phyloP scores from a whole-genome alignment of 345 rosid genomes.

The Hypericum perforatum region DNA sequence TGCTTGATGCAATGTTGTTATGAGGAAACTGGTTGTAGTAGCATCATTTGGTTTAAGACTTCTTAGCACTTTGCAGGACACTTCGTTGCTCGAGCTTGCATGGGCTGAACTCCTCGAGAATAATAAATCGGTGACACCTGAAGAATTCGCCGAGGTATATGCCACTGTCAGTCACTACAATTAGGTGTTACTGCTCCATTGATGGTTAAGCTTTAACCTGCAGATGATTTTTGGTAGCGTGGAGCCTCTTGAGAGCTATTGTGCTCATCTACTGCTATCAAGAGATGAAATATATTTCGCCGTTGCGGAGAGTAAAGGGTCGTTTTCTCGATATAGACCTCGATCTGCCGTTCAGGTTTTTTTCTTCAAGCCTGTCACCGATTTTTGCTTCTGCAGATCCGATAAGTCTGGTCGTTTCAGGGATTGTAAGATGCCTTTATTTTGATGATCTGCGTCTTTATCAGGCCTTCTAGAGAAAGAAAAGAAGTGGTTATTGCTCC shows the following conservation, averaged over 20 bases:
- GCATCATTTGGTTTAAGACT: conserved; percentile 1
- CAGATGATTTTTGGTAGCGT: conserved; percentile 80
- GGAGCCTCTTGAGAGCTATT: conserved; percentile 83
- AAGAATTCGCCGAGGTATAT: conserved; percentile 86
- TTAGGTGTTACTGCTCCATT: conserved; percentile 14
- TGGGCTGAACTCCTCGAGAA: conserved; percentile 91
- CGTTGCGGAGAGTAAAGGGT: conserved; percentile 60
- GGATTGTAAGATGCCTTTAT: no score
- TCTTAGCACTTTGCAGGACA: conserved; percentile 44
- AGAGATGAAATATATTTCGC: conserved; percentile 75
- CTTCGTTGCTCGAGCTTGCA: conserved; percentile 79
- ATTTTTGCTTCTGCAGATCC: neutral
- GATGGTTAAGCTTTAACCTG: conserved; percentile 24
- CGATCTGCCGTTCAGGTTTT: conserved; percentile 62
- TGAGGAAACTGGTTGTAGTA: neutral
- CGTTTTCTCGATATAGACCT: conserved; percentile 57
- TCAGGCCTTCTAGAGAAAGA: no score
- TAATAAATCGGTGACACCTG: conserved; percentile 67
- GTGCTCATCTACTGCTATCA: conserved; percentile 85
- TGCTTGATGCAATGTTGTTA: conserved; percentile 8
- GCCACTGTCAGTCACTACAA: conserved; percentile 7
- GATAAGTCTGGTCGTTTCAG: neutral
- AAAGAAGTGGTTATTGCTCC: no score
- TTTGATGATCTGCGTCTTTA: no score
- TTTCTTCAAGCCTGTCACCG: conserved; percentile 1